Percentiles rank a stretch among this genome's conserved stretches.
phyloP scores from a whole-genome alignment of 192 early-diverging fungal species.

The Thoreauomyces humboldtii region DNA sequence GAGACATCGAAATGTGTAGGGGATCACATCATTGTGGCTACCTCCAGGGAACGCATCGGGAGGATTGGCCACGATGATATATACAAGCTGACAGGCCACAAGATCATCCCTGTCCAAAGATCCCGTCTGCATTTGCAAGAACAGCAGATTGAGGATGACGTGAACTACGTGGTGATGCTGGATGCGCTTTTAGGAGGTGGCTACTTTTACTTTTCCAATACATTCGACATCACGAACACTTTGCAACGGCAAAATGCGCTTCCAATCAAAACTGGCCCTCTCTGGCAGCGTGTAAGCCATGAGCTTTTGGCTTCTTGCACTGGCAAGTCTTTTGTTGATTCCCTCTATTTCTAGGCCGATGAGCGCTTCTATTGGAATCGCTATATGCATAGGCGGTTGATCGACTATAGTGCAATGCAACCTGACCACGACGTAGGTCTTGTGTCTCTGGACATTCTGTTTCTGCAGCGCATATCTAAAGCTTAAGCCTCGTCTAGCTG shows the following conservation, averaged over 20 bases:
- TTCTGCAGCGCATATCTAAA: no score
- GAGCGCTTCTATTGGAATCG: conserved; percentile 95
- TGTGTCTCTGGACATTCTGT: background rate
- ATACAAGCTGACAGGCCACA: conserved; percentile 57
- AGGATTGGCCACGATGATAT: conserved; percentile 58
- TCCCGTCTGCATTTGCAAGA: conserved; percentile 23
- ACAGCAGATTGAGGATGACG: conserved; percentile 57
- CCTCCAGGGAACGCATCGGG: conserved; percentile 61
- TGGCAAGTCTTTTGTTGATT: no score
- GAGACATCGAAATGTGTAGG: no score
- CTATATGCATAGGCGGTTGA: conserved; percentile 27
- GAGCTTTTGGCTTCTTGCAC: background rate
- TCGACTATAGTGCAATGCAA: conserved; percentile 21
- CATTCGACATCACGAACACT: conserved; percentile 81
- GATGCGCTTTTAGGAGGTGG: conserved; percentile 49
- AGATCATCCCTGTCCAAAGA: conserved; percentile 36
- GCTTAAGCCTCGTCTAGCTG: conserved; percentile 45
- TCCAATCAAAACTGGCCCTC: background rate
- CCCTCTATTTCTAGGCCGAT: no score
- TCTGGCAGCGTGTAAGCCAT: conserved; percentile 2
- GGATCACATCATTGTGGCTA: conserved; percentile 74
- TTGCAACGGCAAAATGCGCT: conserved; percentile 66
- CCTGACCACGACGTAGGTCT: conserved; percentile 39
- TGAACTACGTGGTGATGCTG: conserved; percentile 59
- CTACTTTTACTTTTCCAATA: conserved; percentile 82